Percentiles rank a stretch among this genome's conserved stretches.
phyloP scores from a whole-genome alignment of 768 basidiomycete genomes.

The Russula dissimulans region DNA sequence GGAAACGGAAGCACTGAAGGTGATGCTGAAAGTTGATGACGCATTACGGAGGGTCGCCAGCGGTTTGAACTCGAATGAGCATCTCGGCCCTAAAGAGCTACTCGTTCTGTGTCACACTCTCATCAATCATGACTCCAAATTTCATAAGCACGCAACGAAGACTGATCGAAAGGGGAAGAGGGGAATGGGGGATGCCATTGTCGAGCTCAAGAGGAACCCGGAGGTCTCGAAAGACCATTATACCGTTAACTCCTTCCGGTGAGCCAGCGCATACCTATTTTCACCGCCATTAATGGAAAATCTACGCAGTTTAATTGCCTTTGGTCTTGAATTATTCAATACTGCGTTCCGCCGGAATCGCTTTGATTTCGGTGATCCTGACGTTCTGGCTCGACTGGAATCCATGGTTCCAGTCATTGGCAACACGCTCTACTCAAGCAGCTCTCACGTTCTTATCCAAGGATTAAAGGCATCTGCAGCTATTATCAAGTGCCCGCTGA shows the following conservation, averaged over 20 bases:
- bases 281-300: conserved; percentile 3
- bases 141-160: conserved; percentile 54
- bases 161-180: conserved; percentile 28
- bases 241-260: conserved; percentile 83
- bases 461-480: conserved; percentile 74
- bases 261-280: conserved; percentile 20
- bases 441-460: conserved; percentile 60
- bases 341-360: conserved; percentile 78
- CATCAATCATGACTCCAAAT: conserved; percentile 82
- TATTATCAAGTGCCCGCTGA: conserved; percentile 77
- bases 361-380: conserved; percentile 72
- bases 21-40: conserved; percentile 82
- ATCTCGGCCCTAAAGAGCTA: conserved; percentile 59
- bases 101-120: conserved; percentile 82
- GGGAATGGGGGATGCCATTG: conserved; percentile 46
- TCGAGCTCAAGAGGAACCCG: conserved; percentile 67
- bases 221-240: conserved; percentile 56
- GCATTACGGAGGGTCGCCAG: conserved; percentile 72
- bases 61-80: conserved; percentile 77
- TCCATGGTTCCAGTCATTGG: conserved; percentile 82
- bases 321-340: conserved; percentile 87
- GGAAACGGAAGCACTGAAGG: conserved; percentile 70
- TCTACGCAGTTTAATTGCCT: conserved; percentile 63
- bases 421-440: conserved; percentile 83
- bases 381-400: conserved; percentile 75